Percentiles rank a stretch among this genome's conserved stretches.
Conservation (phyloP, 2,329 filamentous ascomycete genomes). For the Talaromyces sp. region DNA sequence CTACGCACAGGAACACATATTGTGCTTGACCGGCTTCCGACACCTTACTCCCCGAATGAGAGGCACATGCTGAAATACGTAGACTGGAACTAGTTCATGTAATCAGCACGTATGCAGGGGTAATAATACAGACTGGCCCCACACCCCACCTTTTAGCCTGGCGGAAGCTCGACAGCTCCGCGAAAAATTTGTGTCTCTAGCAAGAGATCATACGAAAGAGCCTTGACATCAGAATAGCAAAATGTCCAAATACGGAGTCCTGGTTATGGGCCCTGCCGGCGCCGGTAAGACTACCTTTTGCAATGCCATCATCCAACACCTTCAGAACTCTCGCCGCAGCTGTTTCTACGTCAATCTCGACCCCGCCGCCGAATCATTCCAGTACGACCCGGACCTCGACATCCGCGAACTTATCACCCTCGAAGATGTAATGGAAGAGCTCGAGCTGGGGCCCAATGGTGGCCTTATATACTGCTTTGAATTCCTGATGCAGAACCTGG, state of each 20-base stretch:
- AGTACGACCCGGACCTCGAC: conserved; percentile 86
- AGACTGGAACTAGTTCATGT: neutral
- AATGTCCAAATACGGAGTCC: conserved; percentile 92
- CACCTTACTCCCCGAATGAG: conserved; percentile 8
- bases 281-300: conserved; percentile 98
- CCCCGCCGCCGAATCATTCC: conserved; percentile 88
- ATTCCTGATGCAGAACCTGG: conserved; percentile 88
- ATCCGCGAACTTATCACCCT: conserved; percentile 93
- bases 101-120: conserved; percentile 9
- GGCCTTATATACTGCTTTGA: conserved; percentile 96
- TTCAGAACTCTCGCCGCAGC: conserved; percentile 84
- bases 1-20: neutral
- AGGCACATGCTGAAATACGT: neutral
- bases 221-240: neutral
- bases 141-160: conserved; percentile 6
- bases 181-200: neutral
- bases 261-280: conserved; percentile 94
- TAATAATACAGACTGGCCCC: conserved; percentile 7
- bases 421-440: conserved; percentile 94
- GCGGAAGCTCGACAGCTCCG: conserved; percentile 1
- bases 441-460: conserved; percentile 84
- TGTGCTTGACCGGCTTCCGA: conserved; percentile 7
- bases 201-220: neutral
- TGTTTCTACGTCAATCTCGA: conserved; percentile 98
- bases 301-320: conserved; percentile 85